Conservation (phyloP, 805 yeast genomes). For the Yarrowia alimentaria region DNA sequence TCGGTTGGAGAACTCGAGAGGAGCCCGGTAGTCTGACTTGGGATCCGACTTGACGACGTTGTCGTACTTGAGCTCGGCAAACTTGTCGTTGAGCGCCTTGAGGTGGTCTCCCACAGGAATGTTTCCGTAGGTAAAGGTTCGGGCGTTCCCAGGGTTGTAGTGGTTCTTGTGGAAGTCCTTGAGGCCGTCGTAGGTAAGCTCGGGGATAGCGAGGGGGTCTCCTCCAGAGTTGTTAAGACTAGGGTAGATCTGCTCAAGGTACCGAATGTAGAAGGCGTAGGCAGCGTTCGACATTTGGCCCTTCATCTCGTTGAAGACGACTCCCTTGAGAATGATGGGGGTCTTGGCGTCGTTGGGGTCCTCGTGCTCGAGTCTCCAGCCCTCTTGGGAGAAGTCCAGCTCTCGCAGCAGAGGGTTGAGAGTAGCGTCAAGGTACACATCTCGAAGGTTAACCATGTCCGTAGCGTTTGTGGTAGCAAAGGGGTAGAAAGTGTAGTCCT, state of each 20-base stretch:
- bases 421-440: conserved; percentile 84
- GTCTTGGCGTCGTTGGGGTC: conserved; percentile 54
- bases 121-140: conserved; percentile 83
- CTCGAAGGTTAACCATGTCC: conserved; percentile 80
- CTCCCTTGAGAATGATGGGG: conserved; percentile 82
- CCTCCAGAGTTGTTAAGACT: conserved; percentile 90
- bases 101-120: conserved; percentile 64
- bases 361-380: conserved; percentile 90
- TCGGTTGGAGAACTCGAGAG: conserved; percentile 32
- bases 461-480: conserved; percentile 87
- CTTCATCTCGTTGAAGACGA: conserved; percentile 97
- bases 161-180: conserved; percentile 68
- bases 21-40: conserved; percentile 3
- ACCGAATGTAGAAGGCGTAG: conserved; percentile 79
- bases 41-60: conserved; percentile 34
- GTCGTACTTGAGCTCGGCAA: conserved; percentile 38
- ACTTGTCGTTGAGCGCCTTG: conserved; percentile 42
- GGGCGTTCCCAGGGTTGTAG: conserved; percentile 89
- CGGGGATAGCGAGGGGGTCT: conserved; percentile 78
- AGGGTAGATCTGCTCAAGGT: conserved; percentile 80
- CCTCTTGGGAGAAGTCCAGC: conserved; percentile 90
- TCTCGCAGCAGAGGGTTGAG: conserved; percentile 73
- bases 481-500: conserved; percentile 93
- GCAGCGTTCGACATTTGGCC: conserved; percentile 91
- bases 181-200: conserved; percentile 69